Evolutionary conservation across 306 rosid genomes (phyloP), one percentile per base, ranked within the genome.

Genomic region (Corylus americana): DNA sequence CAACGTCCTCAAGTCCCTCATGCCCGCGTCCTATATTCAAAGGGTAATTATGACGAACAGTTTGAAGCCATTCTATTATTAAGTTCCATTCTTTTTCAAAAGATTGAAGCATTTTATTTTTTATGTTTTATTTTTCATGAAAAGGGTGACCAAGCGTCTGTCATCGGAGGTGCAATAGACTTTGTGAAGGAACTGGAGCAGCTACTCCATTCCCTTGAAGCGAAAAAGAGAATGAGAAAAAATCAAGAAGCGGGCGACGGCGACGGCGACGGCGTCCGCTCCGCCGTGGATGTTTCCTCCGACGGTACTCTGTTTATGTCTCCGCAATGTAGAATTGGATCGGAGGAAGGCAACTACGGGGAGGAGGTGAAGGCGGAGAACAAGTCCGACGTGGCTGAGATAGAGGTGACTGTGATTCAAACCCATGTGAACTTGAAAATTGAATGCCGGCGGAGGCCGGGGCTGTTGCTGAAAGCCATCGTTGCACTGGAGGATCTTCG

Each of bases 91-190:
- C 35, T 31, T 31, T 31, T 31, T 31, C 35, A 31, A 45, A 77
- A 10, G 50, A 14, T 37, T 66, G 10, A n/a, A 12, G 35, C 18
- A 62, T 70, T 70, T 3, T 57, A 18, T 11, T 7, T 7, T 55
- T 57, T 73, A 16, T 35, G 4, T 51, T 51, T n/a, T 42, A 4
- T 4, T 42, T 42, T 42, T 42, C 8, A 5, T 42, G 7, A 0
- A 17, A 76, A 96, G 98, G 99, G 99, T 57, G 99, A 96, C 90
- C 99, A 95, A 87, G 98, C 99, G 5, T 96, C 99, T 1, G 89
- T 93, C 12, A 91, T 96, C 66, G 99, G 99, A 57, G 97, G 99
- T 48, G 97, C 99, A 80, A 96, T 96, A 74, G 92, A 96, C 80
- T 96, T 93, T 74, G 98, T 96, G 89, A 96, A 96, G 83, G 97